A percentile compares a stretch with the other conserved stretches of the same genome.
Conservation (phyloP, 2,329 filamentous ascomycete species). For the Exophiala mesophila region DNA sequence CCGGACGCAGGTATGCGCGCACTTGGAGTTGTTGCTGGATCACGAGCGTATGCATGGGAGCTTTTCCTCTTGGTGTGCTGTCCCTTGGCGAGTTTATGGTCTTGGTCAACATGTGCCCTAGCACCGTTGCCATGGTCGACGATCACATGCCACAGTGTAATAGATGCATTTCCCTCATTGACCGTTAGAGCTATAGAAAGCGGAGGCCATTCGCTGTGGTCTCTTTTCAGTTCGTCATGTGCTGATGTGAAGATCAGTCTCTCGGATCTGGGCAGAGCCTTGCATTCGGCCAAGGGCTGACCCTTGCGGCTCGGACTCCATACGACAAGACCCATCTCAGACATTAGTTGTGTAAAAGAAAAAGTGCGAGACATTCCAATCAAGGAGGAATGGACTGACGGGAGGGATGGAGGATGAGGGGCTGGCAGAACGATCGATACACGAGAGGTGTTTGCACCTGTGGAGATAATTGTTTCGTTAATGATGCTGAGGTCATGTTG, state of each 20-base stretch:
- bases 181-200: constrained; percentile 21
- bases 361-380: constrained; percentile 24
- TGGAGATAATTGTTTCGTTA: constrained; percentile 31
- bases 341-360: constrained; percentile 24
- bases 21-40: constrained; percentile 69
- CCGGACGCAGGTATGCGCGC: constrained; percentile 56
- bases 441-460: constrained; percentile 36
- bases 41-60: constrained; percentile 54
- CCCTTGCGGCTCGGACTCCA: constrained; percentile 20
- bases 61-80: constrained; percentile 50
- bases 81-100: constrained; percentile 16
- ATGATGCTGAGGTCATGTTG: constrained; percentile 25
- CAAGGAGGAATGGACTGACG: constrained; percentile 30
- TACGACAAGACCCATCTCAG: constrained; percentile 25
- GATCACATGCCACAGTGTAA: constrained; percentile 25
- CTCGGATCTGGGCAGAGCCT: constrained; percentile 19
- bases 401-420: constrained; percentile 52
- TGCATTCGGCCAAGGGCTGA: constrained; percentile 18
- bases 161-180: constrained; percentile 20
- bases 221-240: constrained; percentile 11
- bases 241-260: constrained; percentile 22
- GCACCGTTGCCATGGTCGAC: constrained; percentile 42
- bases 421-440: constrained; percentile 47
- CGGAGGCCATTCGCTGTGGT: too few species aligned
- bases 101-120: constrained; percentile 42